Base-by-base conservation (phyloP, 2,329 filamentous ascomycete genomes). In the Beauveria asiatica region DNA sequence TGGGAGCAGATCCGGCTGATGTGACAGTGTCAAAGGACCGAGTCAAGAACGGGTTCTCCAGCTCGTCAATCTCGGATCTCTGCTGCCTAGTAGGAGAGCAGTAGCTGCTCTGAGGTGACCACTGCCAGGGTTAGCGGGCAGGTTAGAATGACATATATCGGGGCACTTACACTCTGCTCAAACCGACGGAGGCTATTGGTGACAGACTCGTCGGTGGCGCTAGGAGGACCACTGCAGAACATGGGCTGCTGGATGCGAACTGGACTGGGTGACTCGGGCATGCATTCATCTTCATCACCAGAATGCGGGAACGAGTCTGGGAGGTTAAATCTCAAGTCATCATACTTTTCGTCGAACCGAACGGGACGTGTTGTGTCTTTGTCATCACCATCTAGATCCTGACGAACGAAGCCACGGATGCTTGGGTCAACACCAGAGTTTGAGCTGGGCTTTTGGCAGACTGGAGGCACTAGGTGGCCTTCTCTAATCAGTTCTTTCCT, bases 381-480 rank as follows among this genome's bases (percentile, higher is more conserved):
- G 56, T 73, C 67, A 6, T 65, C 66, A 5, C 65, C 64, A 0
- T 69, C 60, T 4, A 63, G 60, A 27, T 69, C 61, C 7, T 63
- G 50, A 17, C 73, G 70, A 56, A 74, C 64, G 33, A 66, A 70
- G 1, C 74, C 74, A 5, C 74, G 70, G 48, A 76, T 64, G 10
- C 63, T 61, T 1, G 65, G 65, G 55, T 72, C 68, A 9, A 64
- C 52, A 0, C 44, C 44, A 3, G 63, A 57, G 1, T 62, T 64
- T 0, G 64, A 53, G 3, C 67, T 65, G 0, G 66, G 62, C 59
- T 71, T 73, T 27, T 67, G 67, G 7, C 65, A 57, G 2, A 66
- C 44, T 3, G 76, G 76, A 1, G 76, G 76, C 1, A 79, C 72
- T 6, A 76, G 57, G 53, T 76, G 73, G n/a, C 76, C 76, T 61